Base-by-base conservation (phyloP, 352 stramenopile genomes). In the Phytophthora pistaciae region DNA sequence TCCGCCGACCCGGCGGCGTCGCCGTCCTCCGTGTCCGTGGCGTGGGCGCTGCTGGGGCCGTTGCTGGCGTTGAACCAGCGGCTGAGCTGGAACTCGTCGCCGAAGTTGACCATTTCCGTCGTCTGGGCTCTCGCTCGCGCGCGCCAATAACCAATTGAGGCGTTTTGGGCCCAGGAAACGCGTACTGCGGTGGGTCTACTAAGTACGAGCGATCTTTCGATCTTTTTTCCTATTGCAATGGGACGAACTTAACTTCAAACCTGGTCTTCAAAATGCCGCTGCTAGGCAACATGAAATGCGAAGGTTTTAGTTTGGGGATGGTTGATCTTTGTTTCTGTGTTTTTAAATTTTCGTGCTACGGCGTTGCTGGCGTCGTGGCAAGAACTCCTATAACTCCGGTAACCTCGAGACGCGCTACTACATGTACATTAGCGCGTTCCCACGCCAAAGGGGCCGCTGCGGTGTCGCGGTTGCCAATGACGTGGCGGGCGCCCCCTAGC, bases 11-110 rank as follows among this genome's bases (percentile, higher is more conserved):
- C 68, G 7, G 58, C 62, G 20, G 61, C 66, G 44, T 90, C 82
- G 20, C 81, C 76, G 31, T 80, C 74, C 20, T 84, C 77, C 11
- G 73, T 91, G 49, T 78, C 72, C 2, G 68, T 88, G 50, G 64
- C 70, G 66, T 74, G 80, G 57, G 66, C 68, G 55, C 65, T 82
- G 56, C 52, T 56, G 14, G 27, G n/a, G 52, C 74, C 78, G 59
- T 44, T 64, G n/a, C 46, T 69, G n/a, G 38, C 67, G 63, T 95
- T 95, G 70, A 92, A 95, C 88, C 88, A 95, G 80, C 89, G 85
- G 73, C 86, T 92, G 38, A 94, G 79, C 79, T 92, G 80, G 58
- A 94, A 94, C 50, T 82, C 75, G 46, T 91, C 83, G 54, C 78
- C 80, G 52, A 91, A 77, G 72, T 73, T 76, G 54, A 70, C 63